Conservation (phyloP, 805 yeast species). For the Saturnispora besseyi region DNA sequence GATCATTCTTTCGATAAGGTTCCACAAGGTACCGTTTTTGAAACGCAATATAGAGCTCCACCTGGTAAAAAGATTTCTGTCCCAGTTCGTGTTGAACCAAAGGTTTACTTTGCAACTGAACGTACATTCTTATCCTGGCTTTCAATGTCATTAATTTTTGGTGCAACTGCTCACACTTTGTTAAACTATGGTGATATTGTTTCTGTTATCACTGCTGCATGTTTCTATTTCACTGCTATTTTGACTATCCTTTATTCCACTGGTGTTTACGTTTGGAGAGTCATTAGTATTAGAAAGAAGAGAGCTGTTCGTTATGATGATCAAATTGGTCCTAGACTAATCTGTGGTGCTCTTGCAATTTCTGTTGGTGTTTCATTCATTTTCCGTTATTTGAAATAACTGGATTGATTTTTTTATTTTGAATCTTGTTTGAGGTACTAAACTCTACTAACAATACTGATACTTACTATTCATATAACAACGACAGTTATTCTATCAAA, state of each 20-base stretch:
- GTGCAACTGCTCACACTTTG: conserved; percentile 82
- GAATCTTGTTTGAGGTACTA: no score
- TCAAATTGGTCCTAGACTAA: conserved; percentile 73
- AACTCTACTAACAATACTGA: not conserved
- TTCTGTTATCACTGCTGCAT: conserved; percentile 73
- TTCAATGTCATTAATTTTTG: conserved; percentile 78
- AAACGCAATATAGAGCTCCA: conserved; percentile 57
- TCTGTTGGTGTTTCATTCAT: conserved; percentile 58
- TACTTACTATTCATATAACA: not conserved
- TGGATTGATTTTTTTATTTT: no score
- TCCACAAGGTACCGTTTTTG: conserved; percentile 53
- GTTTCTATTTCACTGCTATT: conserved; percentile 76
- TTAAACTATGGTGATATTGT: conserved; percentile 74
- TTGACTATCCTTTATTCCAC: conserved; percentile 66
- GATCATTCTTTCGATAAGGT: conserved; percentile 49
- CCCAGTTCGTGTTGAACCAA: conserved; percentile 95
- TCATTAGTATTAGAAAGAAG: conserved; percentile 71
- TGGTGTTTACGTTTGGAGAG: conserved; percentile 71
- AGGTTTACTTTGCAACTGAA: conserved; percentile 97
- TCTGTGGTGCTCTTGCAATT: conserved; percentile 65
- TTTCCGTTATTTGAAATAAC: conserved; percentile 36
- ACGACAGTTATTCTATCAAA: no score
- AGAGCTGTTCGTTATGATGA: conserved; percentile 82
- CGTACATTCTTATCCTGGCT: conserved; percentile 92
- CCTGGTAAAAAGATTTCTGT: conserved; percentile 84